phyloP scores from a whole-genome alignment of 2,329 filamentous ascomycete genomes.

The Rhynchosporium agropyri region DNA sequence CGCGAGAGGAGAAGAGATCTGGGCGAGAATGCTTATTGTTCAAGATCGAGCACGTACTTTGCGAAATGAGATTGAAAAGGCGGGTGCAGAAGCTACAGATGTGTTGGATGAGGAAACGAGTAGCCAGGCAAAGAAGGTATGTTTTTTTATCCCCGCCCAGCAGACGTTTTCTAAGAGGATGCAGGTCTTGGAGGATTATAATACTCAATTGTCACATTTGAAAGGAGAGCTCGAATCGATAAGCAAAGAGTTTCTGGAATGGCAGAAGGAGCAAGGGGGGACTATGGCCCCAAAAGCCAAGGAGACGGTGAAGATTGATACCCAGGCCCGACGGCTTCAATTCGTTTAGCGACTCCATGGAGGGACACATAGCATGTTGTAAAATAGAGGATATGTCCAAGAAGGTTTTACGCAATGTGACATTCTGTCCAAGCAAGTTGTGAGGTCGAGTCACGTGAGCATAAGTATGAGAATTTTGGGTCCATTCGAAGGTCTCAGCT shows the following conservation, averaged over 20 bases:
- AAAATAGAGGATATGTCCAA: slow-evolving; percentile 6
- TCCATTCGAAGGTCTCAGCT: no score
- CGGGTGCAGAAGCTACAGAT: slow-evolving; percentile 58
- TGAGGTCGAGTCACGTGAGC: no score
- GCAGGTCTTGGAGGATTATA: slow-evolving; percentile 78
- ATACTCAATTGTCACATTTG: slow-evolving; percentile 76
- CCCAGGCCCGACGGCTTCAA: slow-evolving; percentile 22
- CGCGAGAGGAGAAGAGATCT: slow-evolving; percentile 80
- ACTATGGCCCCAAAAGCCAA: slow-evolving; percentile 28
- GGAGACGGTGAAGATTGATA: slow-evolving; percentile 25
- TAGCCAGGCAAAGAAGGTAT: slow-evolving; percentile 73
- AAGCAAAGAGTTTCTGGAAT: slow-evolving; percentile 55
- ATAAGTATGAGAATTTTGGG: no score
- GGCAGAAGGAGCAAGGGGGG: slow-evolving; percentile 48
- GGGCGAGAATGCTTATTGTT: slow-evolving; percentile 77
- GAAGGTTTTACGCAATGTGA: not conserved
- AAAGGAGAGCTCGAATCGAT: slow-evolving; percentile 63
- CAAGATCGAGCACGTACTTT: slow-evolving; percentile 72
- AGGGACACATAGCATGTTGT: slow-evolving; percentile 1
- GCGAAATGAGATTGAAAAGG: slow-evolving; percentile 72
- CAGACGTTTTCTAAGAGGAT: slow-evolving; percentile 28
- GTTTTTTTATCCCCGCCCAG: slow-evolving; percentile 34
- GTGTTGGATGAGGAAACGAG: slow-evolving; percentile 71
- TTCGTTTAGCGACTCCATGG: slow-evolving; percentile 18
- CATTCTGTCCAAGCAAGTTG: no score